Conservation (phyloP, 345 rosid genomes). For the Trapa bicornis region DNA sequence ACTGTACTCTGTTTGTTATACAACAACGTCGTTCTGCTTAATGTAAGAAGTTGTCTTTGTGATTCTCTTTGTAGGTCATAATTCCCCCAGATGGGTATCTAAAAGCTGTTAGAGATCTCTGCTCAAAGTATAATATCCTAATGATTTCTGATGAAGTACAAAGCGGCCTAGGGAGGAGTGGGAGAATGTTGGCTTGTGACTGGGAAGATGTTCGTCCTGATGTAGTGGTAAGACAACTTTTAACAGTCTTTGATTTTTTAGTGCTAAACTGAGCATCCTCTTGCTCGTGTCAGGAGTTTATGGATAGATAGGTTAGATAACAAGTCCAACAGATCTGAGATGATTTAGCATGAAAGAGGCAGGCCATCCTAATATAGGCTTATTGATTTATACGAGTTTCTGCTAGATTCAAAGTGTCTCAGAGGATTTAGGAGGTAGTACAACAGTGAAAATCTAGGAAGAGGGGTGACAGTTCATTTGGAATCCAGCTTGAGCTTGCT, state of each 20-base stretch:
- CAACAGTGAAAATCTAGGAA: not conserved
- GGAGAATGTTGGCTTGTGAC: constrained; percentile 86
- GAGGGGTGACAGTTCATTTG: not conserved
- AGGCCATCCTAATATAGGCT: not conserved
- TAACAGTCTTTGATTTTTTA: not conserved
- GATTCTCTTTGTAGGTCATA: constrained; percentile 36
- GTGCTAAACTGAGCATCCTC: not conserved
- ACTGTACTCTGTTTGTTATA: not conserved
- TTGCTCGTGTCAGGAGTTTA: not conserved
- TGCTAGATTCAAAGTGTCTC: too few species aligned
- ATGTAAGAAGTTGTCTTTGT: not conserved
- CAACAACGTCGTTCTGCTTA: not conserved
- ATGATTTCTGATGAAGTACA: constrained; percentile 98
- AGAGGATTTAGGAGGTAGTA: not conserved
- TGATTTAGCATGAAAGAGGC: not conserved
- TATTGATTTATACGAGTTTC: not conserved
- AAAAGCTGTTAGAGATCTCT: constrained; percentile 71
- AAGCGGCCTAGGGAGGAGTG: constrained; percentile 81
- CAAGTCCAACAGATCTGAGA: not conserved
- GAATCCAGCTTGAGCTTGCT: not conserved
- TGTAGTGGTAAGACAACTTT: constrained; percentile 50
- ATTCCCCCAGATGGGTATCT: constrained; percentile 83
- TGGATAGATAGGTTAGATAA: not conserved
- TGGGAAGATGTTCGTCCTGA: constrained; percentile 93
- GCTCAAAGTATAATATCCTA: constrained; percentile 60